These are phyloP conservation scores for Diutina siamensis DNA, from an alignment of 1,139 yeast genomes.

Conservation along the genomic window DNA sequence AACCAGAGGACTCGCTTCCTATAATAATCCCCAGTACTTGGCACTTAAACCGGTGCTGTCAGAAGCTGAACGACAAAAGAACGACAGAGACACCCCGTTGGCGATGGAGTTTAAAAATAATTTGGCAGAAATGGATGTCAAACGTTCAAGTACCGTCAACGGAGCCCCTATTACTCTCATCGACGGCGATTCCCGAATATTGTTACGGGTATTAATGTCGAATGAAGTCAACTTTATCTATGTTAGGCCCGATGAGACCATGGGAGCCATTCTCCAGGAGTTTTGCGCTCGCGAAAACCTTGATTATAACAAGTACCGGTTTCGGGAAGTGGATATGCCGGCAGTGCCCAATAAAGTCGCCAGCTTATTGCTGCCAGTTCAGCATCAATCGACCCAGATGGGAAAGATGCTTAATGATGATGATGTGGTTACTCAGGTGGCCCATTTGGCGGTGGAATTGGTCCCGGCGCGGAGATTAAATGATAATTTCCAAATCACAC, in stretches of 20 bases:
- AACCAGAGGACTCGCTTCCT: constrained; percentile 39
- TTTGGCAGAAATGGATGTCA: neutral
- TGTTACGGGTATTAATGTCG: neutral
- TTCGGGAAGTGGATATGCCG: constrained; percentile 2
- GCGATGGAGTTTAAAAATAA: constrained; percentile 28
- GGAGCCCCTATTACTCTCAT: neutral
- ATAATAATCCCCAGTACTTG: constrained; percentile 54
- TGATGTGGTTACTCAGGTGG: neutral
- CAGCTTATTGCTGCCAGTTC: constrained; percentile 4
- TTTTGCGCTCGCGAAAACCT: constrained; percentile 3
- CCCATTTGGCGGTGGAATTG: constrained; percentile 2
- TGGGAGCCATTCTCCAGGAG: neutral
- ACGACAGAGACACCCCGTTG: constrained; percentile 41
- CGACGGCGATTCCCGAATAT: neutral
- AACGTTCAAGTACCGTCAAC: neutral
- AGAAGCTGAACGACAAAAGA: constrained; percentile 9
- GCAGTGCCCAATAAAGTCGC: neutral
- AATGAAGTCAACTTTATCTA: constrained; percentile 2
- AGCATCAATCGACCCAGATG: neutral
- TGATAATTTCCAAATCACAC: constrained; percentile 2
- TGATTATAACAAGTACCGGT: neutral
- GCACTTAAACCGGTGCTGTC: constrained; percentile 32
- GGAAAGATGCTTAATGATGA: neutral
- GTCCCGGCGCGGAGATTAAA: neutral
- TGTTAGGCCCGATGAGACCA: neutral